Evolutionary conservation across 768 basidiomycete genomes (phyloP).

Genomic region (Kwoniella shandongensis): DNA sequence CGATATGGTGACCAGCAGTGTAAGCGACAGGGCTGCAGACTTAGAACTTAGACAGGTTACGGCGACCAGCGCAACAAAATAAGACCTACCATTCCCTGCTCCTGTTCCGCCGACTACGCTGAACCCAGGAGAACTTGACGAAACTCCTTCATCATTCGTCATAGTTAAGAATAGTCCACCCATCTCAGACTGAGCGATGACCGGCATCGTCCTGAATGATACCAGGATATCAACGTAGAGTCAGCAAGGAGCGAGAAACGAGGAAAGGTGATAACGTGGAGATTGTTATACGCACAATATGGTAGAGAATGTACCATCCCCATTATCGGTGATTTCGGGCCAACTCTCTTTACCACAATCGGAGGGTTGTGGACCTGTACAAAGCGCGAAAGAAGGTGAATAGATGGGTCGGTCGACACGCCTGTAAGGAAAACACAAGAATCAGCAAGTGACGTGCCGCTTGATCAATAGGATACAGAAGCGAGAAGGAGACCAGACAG

Average conservation of each 20-base stretch:
- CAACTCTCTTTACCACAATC: conserved; percentile 14
- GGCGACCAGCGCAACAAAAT: too few relatives aligned
- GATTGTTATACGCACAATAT: conserved; percentile 3
- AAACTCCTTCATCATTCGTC: conserved; percentile 10
- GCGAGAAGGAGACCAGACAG: too few relatives aligned
- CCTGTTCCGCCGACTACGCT: conserved; percentile 9
- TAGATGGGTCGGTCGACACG: conserved; percentile 1
- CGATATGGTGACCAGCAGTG: too few relatives aligned
- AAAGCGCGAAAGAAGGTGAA: conserved; percentile 13
- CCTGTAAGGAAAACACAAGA: not conserved
- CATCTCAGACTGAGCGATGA: conserved; percentile 11
- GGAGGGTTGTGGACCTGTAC: not conserved
- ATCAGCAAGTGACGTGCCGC: not conserved
- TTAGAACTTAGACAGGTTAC: too few relatives aligned
- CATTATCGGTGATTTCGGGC: conserved; percentile 6
- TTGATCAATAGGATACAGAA: not conserved
- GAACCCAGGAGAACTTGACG: conserved; percentile 12
- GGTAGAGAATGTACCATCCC: conserved; percentile 11
- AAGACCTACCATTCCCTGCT: conserved; percentile 15
- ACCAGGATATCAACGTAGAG: not conserved
- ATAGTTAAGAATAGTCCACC: conserved; percentile 12
- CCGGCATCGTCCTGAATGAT: conserved; percentile 16
- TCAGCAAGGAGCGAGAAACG: not conserved
- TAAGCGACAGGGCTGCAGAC: too few relatives aligned
- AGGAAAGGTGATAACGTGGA: not conserved